Evolutionary conservation across 129 eudicot genomes (phyloP), one percentile per base, ranked within the genome.

Genomic region (Sambucus nigra): DNA sequence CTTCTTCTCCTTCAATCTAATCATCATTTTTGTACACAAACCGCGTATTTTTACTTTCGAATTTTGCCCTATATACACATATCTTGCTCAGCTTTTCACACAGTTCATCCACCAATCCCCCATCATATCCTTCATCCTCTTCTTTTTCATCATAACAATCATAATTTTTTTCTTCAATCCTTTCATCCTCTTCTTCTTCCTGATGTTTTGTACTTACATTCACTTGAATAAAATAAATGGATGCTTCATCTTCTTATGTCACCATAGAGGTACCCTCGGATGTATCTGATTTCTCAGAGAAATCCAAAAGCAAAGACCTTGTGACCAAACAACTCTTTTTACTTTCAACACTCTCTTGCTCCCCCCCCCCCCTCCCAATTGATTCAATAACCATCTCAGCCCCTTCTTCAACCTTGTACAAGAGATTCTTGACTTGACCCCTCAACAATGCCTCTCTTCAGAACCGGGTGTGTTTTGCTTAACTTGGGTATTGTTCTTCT

Each of bases 361-460:
- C 63, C 56, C 64, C 55, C 25, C 38, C 73, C 4, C n/a, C n/a
- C n/a, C n/a, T n/a, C n/a, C 65, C 80, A 39, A 65, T 7, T n/a
- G 58, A 2, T 7, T 35, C 42, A 35, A 7, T 47, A 28, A 75
- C 52, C 80, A 84, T 66, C 97, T 69, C 87, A 25, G 80, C 87
- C 59, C 78, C 92, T 69, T 88, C 97, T 68, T 88, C 93, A 21
- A 84, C 97, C 46, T 84, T 84, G 10, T 84, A 79, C 80, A 88
- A 41, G 5, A 88, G 74, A 61, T 79, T 80, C 75, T 88, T 84
- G 64, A 89, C 97, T 71, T 84, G 95, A 12, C 88, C 88, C 59
- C 97, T 84, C 69, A 89, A 68, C 21, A 89, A 29, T 18, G 88
- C 80, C 62, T 89, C 97, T 0, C 97, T n/a, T n/a, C 97, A 4